Evolutionary conservation across 306 rosid species (phyloP).

Genomic region (Glycyrrhiza uralensis): DNA sequence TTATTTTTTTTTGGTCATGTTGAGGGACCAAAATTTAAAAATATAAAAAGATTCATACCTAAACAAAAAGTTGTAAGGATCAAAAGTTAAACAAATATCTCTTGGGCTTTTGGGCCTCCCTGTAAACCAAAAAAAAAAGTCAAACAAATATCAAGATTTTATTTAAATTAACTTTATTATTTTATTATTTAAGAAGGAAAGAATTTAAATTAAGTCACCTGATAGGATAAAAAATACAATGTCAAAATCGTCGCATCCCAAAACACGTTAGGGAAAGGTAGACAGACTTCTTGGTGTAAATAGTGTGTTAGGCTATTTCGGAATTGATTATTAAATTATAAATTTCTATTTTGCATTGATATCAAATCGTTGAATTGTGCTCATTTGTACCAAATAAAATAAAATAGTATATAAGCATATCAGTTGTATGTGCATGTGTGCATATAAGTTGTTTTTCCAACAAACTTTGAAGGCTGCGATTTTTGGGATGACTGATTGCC

Average conservation of each 20-base stretch:
- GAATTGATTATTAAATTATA: not conserved
- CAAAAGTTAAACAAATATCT: no score
- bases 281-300: not conserved
- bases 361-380: no score
- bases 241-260: conserved; percentile 8
- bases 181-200: not conserved
- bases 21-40: not conserved
- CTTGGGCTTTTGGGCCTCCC: no score
- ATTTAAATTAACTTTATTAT: not conserved
- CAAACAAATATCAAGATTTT: not conserved
- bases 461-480: conserved; percentile 27
- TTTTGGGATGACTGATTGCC: conserved; percentile 13
- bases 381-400: no score
- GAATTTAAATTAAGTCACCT: not conserved
- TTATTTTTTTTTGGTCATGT: no score
- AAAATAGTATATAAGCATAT: no score
- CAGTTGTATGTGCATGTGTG: not conserved
- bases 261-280: conserved; percentile 19
- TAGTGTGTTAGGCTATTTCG: conserved; percentile 17
- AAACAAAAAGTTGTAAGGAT: not conserved
- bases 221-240: not conserved
- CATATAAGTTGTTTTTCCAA: conserved; percentile 20
- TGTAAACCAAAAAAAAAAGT: no score
- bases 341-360: no score
- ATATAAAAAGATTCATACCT: not conserved